These are phyloP conservation scores for Phlegmacium glaucopus DNA, from an alignment of 768 basidiomycete genomes.

Conservation along the genomic window DNA sequence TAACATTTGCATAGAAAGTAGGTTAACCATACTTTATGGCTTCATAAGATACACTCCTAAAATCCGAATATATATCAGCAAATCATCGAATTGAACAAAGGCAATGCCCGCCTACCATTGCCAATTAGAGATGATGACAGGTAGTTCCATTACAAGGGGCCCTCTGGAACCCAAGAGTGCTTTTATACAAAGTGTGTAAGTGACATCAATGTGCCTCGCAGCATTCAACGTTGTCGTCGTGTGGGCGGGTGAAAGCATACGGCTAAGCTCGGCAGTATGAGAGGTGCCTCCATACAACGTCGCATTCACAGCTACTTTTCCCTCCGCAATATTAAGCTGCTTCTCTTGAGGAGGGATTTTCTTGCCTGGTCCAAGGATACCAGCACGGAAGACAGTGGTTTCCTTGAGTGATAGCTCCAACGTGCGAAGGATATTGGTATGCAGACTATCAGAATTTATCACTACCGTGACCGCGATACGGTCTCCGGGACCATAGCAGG, in stretches of 20 bases:
- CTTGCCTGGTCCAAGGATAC: slow-evolving; percentile 51
- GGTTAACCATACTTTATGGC: slow-evolving; percentile 47
- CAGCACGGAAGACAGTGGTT: slow-evolving; percentile 68
- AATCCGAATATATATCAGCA: slow-evolving; percentile 2
- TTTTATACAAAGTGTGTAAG: slow-evolving; percentile 72
- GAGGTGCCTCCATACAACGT: slow-evolving; percentile 70
- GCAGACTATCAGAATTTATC: slow-evolving; percentile 65
- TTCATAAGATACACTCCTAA: slow-evolving; percentile 69
- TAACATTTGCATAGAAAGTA: slow-evolving; percentile 16
- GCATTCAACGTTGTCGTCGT: slow-evolving; percentile 79
- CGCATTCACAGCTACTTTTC: slow-evolving; percentile 68
- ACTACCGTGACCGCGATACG: slow-evolving; percentile 68
- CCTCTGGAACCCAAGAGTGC: slow-evolving; percentile 70
- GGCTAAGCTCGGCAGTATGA: slow-evolving; percentile 70
- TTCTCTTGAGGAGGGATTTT: slow-evolving; percentile 58
- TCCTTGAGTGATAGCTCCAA: slow-evolving; percentile 83
- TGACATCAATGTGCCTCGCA: slow-evolving; percentile 83
- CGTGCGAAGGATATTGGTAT: slow-evolving; percentile 72
- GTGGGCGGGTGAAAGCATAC: slow-evolving; percentile 67
- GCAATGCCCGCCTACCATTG: slow-evolving; percentile 53
- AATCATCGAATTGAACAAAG: slow-evolving; percentile 1
- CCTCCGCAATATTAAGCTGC: slow-evolving; percentile 57
- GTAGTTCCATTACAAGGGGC: slow-evolving; percentile 67
- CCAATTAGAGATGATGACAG: slow-evolving; percentile 84
- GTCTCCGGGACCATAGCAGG: slow-evolving; percentile 87